Evolutionary conservation across 1,284 basidiomycete species (phyloP), one percentile per base, ranked within the genome.

Genomic region (Volvariella volvacea): DNA sequence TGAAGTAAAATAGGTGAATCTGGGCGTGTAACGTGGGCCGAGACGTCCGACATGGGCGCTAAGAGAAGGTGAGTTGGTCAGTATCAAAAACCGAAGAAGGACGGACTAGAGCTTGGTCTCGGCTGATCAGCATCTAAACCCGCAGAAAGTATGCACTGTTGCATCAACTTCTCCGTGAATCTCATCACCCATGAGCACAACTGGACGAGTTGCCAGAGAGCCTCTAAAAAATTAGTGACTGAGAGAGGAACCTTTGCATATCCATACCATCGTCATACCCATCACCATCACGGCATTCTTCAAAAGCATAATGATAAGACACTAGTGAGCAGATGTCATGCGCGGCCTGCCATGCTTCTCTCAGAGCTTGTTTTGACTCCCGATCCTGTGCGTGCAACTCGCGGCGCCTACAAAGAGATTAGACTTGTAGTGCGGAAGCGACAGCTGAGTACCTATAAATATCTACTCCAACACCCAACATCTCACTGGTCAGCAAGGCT

Each of bases 191-290:
- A 88, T 14, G 61, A 63, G 1, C 71, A 74, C 36, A 86, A 53
- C 12, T 71, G 73, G 36, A 80, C 71, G 4, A 88, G 66, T 49
- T 83, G 77, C 85, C 85, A 88, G 21, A 79, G 68, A 28, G 78
- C 76, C 44, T 78, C 84, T 88, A 45, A 10, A 39, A 28, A 37
- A 43, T n/a, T 21, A 42, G 25, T 28, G 48, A 46, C n/a, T n/a
- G n/a, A n/a, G n/a, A n/a, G n/a, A n/a, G n/a, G n/a, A n/a, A n/a
- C n/a, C n/a, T n/a, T n/a, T n/a, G n/a, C n/a, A n/a, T n/a, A n/a
- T n/a, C n/a, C 56, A 44, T 57, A 80, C 82, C 72, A 6, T 81
- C 60, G 54, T 85, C 81, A 52, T 83, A 84, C n/a, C 58, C 65
- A 41, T 73, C 70, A 3, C 65, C 70, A n/a, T 83, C 80, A 49